phyloP scores from a whole-genome alignment of 73 alveolate species.

The Blepharisma japonicum region DNA sequence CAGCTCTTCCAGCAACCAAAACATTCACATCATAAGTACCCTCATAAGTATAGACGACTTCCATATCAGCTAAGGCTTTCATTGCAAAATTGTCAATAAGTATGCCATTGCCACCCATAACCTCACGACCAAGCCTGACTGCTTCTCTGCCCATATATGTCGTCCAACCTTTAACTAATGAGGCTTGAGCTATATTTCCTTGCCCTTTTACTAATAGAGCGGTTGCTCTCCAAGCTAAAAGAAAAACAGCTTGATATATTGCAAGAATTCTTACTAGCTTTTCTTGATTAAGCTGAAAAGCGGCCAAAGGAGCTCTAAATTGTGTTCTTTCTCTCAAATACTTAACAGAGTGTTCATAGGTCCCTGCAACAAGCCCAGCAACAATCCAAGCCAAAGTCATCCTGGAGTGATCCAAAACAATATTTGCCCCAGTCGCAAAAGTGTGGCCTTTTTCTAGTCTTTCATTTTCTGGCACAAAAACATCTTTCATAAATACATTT shows the following conservation, averaged over 20 bases:
- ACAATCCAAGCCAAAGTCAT: constrained; percentile 39
- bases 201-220: background rate
- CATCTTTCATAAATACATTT: constrained; percentile 42
- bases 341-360: constrained; percentile 48
- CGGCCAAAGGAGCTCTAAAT: constrained; percentile 40
- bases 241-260: background rate
- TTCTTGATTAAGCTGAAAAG: constrained; percentile 42
- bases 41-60: constrained; percentile 78
- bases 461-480: constrained; percentile 48
- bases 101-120: constrained; percentile 84
- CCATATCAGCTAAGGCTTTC: constrained; percentile 72
- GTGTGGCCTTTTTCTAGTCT: constrained; percentile 42
- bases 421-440: constrained; percentile 49
- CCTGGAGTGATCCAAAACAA: constrained; percentile 34
- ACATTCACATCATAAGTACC: constrained; percentile 76
- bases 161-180: background rate
- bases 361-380: constrained; percentile 59
- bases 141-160: background rate
- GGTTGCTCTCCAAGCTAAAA: constrained; percentile 2
- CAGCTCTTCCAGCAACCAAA: constrained; percentile 68
- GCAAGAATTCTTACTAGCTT: constrained; percentile 21
- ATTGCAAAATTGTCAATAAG: constrained; percentile 64
- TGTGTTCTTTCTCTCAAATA: constrained; percentile 34
- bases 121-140: background rate
- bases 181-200: background rate